A percentile compares a stretch with the other conserved stretches of the same genome.
phyloP scores from a whole-genome alignment of 1,284 basidiomycete genomes.

The Heterobasidion occidentale region DNA sequence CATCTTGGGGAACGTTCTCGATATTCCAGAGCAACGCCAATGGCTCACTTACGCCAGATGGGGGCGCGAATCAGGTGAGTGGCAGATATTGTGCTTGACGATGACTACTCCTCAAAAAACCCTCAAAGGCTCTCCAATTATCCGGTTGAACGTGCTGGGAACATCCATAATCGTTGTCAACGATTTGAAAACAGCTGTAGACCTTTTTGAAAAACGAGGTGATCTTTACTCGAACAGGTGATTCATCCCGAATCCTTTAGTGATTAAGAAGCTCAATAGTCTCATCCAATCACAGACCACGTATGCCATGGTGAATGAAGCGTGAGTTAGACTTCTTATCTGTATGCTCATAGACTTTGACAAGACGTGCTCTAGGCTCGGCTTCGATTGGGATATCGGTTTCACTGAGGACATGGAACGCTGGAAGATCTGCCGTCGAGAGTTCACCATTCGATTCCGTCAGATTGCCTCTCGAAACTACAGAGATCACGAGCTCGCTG shows the following conservation, averaged over 20 bases:
- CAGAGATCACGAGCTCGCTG: background rate
- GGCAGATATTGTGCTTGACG: background rate
- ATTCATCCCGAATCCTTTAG: background rate
- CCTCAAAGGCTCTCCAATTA: background rate
- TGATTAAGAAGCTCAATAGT: background rate
- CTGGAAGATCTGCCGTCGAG: background rate
- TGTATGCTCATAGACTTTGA: background rate
- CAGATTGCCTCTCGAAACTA: background rate
- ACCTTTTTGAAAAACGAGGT: background rate
- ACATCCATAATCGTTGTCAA: background rate
- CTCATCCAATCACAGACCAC: background rate
- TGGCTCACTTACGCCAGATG: background rate
- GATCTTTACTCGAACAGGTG: background rate
- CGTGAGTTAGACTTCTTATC: background rate
- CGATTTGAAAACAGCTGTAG: background rate
- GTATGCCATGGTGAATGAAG: background rate
- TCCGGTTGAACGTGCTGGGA: background rate
- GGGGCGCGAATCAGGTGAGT: background rate
- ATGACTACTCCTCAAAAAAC: background rate
- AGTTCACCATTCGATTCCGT: background rate
- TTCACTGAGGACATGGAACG: background rate
- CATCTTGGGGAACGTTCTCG: background rate
- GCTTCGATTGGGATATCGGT: background rate
- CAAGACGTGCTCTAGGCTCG: background rate
- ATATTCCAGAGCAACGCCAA: background rate